Evolutionary conservation across 2,329 filamentous ascomycete genomes (phyloP).

Genomic region (Trichocomaceae sp.): DNA sequence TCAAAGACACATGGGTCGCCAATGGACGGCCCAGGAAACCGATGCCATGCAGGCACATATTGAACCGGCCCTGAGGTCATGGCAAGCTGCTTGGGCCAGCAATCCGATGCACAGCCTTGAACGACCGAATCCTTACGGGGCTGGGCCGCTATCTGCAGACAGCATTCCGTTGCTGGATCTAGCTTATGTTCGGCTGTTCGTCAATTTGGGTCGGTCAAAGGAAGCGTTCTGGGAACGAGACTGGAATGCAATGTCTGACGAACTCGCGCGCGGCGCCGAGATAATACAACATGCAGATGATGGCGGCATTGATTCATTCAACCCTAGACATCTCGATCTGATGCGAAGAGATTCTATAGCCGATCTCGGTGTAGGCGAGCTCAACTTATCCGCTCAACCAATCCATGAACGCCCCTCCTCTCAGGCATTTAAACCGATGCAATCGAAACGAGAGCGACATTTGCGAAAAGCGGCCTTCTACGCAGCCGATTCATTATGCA

Average conservation of each 20-base stretch:
- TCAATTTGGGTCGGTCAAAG: slow-evolving; percentile 86
- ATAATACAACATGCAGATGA: slow-evolving; percentile 64
- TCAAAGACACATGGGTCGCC: slow-evolving; percentile 76
- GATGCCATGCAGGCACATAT: slow-evolving; percentile 95
- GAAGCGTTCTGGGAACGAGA: slow-evolving; percentile 92
- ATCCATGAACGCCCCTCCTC: slow-evolving; percentile 30
- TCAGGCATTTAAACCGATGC: slow-evolving; percentile 28
- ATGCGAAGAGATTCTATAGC: slow-evolving; percentile 30
- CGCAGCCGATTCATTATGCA: slow-evolving; percentile 81
- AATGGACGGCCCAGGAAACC: slow-evolving; percentile 87
- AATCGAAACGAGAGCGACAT: slow-evolving; percentile 72
- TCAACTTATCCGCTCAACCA: slow-evolving; percentile 31
- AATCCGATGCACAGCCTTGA: slow-evolving; percentile 80
- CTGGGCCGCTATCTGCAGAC: slow-evolving; percentile 78
- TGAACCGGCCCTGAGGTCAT: slow-evolving; percentile 85
- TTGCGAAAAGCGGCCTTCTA: slow-evolving; percentile 93
- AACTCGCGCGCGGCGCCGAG: slow-evolving; percentile 71
- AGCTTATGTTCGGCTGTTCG: slow-evolving; percentile 85
- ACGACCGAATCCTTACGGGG: slow-evolving; percentile 73
- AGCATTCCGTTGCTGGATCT: slow-evolving; percentile 86
- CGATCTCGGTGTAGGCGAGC: slow-evolving; percentile 31
- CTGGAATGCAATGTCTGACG: slow-evolving; percentile 84
- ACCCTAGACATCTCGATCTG: slow-evolving; percentile 16
- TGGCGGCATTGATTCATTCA: slow-evolving; percentile 23
- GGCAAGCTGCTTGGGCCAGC: slow-evolving; percentile 86